These are phyloP conservation scores for Fusarium anguioides DNA, from an alignment of 2,329 filamentous ascomycete species.

Conservation along the genomic window DNA sequence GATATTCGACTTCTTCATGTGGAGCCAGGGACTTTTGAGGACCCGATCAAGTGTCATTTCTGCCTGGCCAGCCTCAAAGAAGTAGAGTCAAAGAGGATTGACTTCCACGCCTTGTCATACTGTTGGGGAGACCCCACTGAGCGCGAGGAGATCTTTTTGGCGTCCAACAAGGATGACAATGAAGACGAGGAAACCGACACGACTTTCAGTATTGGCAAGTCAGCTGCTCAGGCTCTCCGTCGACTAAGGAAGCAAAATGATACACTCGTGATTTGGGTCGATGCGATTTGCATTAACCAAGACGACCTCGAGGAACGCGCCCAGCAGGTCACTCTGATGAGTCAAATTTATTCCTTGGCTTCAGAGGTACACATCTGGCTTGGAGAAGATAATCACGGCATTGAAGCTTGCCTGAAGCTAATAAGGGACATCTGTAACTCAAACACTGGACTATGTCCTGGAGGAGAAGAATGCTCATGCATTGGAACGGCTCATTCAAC, in stretches of 20 bases:
- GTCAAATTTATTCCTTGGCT: conserved; percentile 25
- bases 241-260: neutral
- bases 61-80: conserved; percentile 1
- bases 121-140: conserved; percentile 29
- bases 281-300: conserved; percentile 41
- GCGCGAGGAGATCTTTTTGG: conserved; percentile 5
- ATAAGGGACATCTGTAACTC: conserved; percentile 34
- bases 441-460: conserved; percentile 1
- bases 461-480: conserved; percentile 1
- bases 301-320: conserved; percentile 31
- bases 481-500: conserved; percentile 5
- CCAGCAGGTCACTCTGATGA: conserved; percentile 33
- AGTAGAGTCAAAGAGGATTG: neutral
- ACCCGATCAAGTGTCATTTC: conserved; percentile 13
- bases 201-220: conserved; percentile 19
- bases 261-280: conserved; percentile 27
- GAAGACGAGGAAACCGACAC: accelerated
- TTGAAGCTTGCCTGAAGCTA: conserved; percentile 3
- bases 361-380: conserved; percentile 25
- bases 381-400: conserved; percentile 12
- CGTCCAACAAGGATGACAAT: accelerated
- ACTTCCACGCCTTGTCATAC: conserved; percentile 28
- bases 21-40: conserved; percentile 16
- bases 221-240: conserved; percentile 16
- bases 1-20: conserved; percentile 26